phyloP scores from a whole-genome alignment of 2,329 filamentous ascomycete genomes.

The Fusarium stilboides region DNA sequence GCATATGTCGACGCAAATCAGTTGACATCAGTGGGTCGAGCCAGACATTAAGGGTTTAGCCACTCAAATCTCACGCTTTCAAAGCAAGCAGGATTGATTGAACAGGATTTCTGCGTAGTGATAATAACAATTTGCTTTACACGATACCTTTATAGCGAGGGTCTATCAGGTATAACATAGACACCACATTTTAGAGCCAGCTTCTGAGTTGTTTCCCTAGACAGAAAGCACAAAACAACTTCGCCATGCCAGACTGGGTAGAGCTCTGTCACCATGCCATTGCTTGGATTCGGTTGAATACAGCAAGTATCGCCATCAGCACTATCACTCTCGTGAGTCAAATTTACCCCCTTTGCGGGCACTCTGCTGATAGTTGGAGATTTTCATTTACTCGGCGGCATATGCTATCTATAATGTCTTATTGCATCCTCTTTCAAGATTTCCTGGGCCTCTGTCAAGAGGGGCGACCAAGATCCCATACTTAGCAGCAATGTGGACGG shows the following conservation, averaged over 20 bases:
- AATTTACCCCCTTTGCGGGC: background rate
- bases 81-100: too few species aligned
- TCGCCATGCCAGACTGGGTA: slow-evolving; percentile 20
- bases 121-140: background rate
- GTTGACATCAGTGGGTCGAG: slow-evolving; percentile 1
- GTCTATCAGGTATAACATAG: slow-evolving; percentile 7
- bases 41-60: background rate
- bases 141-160: background rate
- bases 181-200: background rate
- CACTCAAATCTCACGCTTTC: too few species aligned
- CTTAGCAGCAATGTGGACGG: slow-evolving; percentile 6
- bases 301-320: slow-evolving; percentile 7
- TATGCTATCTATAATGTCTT: slow-evolving; percentile 16
- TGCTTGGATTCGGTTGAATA: slow-evolving; percentile 1
- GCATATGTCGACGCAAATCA: background rate
- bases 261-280: background rate
- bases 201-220: too few species aligned
- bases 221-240: background rate
- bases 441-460: slow-evolving; percentile 14
- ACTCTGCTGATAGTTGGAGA: slow-evolving; percentile 5
- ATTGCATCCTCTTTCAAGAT: slow-evolving; percentile 22
- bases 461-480: slow-evolving; percentile 23
- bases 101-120: background rate
- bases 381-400: background rate
- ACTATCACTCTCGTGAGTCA: slow-evolving; percentile 15